Evolutionary conservation across 2,329 filamentous ascomycete species (phyloP).

Genomic region (Pleomassaria siparia): DNA sequence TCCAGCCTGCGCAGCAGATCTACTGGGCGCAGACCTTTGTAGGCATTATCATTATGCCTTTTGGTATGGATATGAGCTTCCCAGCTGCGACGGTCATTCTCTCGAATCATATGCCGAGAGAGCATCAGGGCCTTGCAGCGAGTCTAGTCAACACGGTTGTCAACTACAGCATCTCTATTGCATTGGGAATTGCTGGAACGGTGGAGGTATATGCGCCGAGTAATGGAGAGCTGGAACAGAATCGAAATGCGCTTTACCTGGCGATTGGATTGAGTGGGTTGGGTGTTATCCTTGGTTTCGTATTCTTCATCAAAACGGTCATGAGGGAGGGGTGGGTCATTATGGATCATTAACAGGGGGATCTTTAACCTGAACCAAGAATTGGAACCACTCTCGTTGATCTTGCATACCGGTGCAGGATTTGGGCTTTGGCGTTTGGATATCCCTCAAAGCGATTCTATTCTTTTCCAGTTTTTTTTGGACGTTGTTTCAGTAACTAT

Average conservation of each 20-base stretch:
- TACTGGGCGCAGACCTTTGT: slow-evolving; percentile 44
- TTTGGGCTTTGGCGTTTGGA: too few species aligned
- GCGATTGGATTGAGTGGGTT: slow-evolving; percentile 20
- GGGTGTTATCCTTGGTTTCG: slow-evolving; percentile 20
- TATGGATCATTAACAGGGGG: slow-evolving; percentile 17
- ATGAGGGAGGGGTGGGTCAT: slow-evolving; percentile 23
- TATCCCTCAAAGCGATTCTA: too few species aligned
- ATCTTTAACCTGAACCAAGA: too few species aligned
- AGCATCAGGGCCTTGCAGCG: slow-evolving; percentile 45
- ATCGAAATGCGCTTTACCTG: slow-evolving; percentile 19
- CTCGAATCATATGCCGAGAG: slow-evolving; percentile 34
- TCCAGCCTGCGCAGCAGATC: slow-evolving; percentile 34
- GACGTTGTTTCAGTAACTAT: too few species aligned
- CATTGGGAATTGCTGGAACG: slow-evolving; percentile 43
- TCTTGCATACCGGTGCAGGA: too few species aligned
- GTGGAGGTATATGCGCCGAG: slow-evolving; percentile 22
- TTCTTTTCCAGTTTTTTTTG: too few species aligned
- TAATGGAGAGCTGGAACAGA: slow-evolving; percentile 1
- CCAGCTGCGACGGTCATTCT: slow-evolving; percentile 42
- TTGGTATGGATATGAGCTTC: slow-evolving; percentile 43
- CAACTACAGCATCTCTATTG: slow-evolving; percentile 44
- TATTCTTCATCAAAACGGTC: slow-evolving; percentile 21
- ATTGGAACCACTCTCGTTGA: not conserved
- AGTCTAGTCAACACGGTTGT: slow-evolving; percentile 40
- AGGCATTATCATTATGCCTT: slow-evolving; percentile 38